Evolutionary conservation across 2,329 filamentous ascomycete genomes (phyloP).

Genomic region (Calonectria pteridis): DNA sequence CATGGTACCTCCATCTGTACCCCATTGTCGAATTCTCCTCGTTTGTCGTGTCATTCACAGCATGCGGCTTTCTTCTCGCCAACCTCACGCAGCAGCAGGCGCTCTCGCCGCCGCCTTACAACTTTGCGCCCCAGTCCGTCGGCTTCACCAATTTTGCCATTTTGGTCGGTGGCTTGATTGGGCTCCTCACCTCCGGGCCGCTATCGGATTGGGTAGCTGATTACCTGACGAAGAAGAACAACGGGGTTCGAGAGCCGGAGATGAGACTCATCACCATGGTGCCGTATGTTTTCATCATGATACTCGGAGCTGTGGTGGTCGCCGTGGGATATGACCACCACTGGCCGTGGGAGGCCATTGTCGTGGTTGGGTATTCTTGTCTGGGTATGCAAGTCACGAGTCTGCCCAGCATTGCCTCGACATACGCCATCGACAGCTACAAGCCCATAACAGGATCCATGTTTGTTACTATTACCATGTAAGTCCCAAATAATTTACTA

Average conservation of each 20-base stretch:
- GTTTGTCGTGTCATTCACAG: slow-evolving; percentile 21
- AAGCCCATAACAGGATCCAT: slow-evolving; percentile 23
- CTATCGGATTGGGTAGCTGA: slow-evolving; percentile 22
- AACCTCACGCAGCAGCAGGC: slow-evolving; percentile 28
- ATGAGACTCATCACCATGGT: slow-evolving; percentile 25
- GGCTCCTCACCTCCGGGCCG: slow-evolving; percentile 22
- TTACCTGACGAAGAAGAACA: slow-evolving; percentile 24
- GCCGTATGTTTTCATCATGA: slow-evolving; percentile 22
- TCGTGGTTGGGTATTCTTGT: slow-evolving; percentile 19
- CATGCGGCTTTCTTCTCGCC: slow-evolving; percentile 22
- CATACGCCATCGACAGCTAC: slow-evolving; percentile 28
- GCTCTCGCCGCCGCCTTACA: slow-evolving; percentile 14
- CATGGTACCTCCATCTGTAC: slow-evolving; percentile 21
- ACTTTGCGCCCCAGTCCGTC: slow-evolving; percentile 18
- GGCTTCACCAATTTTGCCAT: slow-evolving; percentile 27
- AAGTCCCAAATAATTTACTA: background rate
- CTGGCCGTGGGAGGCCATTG: slow-evolving; percentile 24
- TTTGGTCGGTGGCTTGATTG: slow-evolving; percentile 17
- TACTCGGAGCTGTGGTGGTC: slow-evolving; percentile 12
- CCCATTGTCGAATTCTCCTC: slow-evolving; percentile 23
- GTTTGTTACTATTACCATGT: slow-evolving; percentile 26
- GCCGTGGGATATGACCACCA: slow-evolving; percentile 19
- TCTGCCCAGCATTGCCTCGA: slow-evolving; percentile 22
- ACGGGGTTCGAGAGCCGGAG: slow-evolving; percentile 23
- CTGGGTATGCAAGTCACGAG: slow-evolving; percentile 22